Evolutionary conservation across 306 rosid species (phyloP).

Genomic region (Pterocarpus macrocarpus): DNA sequence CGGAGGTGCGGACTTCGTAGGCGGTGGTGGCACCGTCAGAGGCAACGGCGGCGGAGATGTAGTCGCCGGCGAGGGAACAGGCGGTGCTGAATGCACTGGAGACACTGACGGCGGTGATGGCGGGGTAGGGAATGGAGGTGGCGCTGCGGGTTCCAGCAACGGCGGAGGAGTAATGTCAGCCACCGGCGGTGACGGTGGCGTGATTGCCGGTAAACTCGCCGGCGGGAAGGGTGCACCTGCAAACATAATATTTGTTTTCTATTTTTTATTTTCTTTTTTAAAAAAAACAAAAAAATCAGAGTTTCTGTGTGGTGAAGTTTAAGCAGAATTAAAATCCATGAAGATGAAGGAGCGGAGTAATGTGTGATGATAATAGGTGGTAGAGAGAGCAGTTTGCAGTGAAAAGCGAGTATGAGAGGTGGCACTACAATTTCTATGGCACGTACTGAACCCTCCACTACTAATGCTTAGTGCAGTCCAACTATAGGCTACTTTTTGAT

Average conservation of each 20-base stretch:
- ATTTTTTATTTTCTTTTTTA: not conserved
- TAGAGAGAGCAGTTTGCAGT: not conserved
- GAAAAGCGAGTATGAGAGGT: not conserved
- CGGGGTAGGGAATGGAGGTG: constrained; percentile 8
- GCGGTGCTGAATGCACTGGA: constrained; percentile 14
- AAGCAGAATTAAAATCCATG: not conserved
- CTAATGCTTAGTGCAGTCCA: not conserved
- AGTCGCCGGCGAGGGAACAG: not conserved
- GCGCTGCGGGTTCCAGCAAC: not conserved
- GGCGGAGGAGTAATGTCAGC: constrained; percentile 11
- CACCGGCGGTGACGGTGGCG: constrained; percentile 4
- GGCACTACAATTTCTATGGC: not conserved
- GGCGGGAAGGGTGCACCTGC: constrained; percentile 44
- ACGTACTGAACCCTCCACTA: not conserved
- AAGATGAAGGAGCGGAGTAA: not conserved
- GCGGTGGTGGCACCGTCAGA: not conserved
- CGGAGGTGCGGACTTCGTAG: constrained; percentile 24
- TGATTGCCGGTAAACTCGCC: constrained; percentile 38
- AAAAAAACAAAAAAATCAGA: not conserved
- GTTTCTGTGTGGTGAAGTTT: not conserved
- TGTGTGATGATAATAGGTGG: not conserved
- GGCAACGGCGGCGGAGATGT: constrained; percentile 5
- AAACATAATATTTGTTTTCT: constrained; percentile 20
- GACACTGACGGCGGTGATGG: constrained; percentile 16
- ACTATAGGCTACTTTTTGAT: not conserved